Base-by-base conservation (phyloP, 2,329 filamentous ascomycete species). In the Nemania sp. region DNA sequence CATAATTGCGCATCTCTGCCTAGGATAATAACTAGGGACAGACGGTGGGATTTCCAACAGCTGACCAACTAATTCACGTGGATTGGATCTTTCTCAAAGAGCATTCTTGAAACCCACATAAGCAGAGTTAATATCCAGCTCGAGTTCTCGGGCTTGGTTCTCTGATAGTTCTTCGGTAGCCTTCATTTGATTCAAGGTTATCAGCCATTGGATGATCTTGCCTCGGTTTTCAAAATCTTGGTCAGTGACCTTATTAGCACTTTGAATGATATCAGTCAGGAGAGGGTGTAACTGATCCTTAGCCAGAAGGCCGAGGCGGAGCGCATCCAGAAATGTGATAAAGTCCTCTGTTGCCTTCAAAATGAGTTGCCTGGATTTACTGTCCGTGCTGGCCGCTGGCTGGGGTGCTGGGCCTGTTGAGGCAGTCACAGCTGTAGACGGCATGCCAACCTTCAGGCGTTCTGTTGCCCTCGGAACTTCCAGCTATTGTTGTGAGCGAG, bases 161-260 rank as follows among this genome's bases (percentile, higher is more conserved):
- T 96, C 89, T 63, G 82, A 87, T 63, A 99, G 73, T 70, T 96
- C 91, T 66, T 97, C 92, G 1, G 91, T 91, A 7, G 92, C 94
- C 68, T 90, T 90, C 94, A 99, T 97, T 74, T 97, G 92, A 70
- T 99, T 99, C 60, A 99, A 78, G 6, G 90, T 89, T 66, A 99
- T 99, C 62, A 99, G 80, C 94, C 94, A 99, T 71, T 97, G 92
- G 52, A 99, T 91, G 64, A 99, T 97, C 80, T 97, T 97, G 64
- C 90, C 91, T 62, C 95, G 87, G 68, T 88, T 92, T 63, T 97
- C 92, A 70, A 99, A 99, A 66, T 97, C 93, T 59, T 87, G 84
- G 70, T 96, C 91, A 3, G 93, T 97, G 60, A 99, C 94, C 68
- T 95, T 94, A 74, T 97, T 97, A 61, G 97, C 93, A 2, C 91